These are phyloP conservation scores for Scleromitrula shiraiana DNA, from an alignment of 2,329 filamentous ascomycete species.

Conservation along the genomic window DNA sequence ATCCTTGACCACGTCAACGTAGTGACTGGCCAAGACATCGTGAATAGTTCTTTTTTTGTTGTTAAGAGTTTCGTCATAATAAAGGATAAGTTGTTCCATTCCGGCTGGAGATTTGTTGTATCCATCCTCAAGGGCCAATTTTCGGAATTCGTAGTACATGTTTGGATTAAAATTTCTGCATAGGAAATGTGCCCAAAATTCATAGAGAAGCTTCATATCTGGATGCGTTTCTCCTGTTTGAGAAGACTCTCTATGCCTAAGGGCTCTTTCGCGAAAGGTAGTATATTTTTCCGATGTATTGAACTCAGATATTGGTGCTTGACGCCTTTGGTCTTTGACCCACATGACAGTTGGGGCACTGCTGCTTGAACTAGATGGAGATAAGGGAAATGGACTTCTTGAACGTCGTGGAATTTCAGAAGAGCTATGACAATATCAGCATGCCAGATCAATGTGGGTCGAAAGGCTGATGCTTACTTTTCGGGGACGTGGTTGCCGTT, in stretches of 20 bases:
- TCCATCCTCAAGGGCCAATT: slow-evolving; percentile 57
- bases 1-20: slow-evolving; percentile 43
- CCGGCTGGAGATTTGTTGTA: slow-evolving; percentile 45
- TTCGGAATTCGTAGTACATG: slow-evolving; percentile 70
- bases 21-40: slow-evolving; percentile 45
- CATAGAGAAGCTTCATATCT: slow-evolving; percentile 60
- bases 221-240: slow-evolving; percentile 36
- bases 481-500: slow-evolving; percentile 33
- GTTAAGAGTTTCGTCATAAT: slow-evolving; percentile 51
- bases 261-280: slow-evolving; percentile 33
- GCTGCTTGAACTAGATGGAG: slow-evolving; percentile 13
- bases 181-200: slow-evolving; percentile 69
- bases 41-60: slow-evolving; percentile 41
- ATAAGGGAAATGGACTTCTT: slow-evolving; percentile 20
- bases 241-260: slow-evolving; percentile 32
- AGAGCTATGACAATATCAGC: slow-evolving; percentile 18
- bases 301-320: slow-evolving; percentile 28
- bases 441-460: not conserved
- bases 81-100: slow-evolving; percentile 54
- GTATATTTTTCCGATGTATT: slow-evolving; percentile 31
- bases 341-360: slow-evolving; percentile 32
- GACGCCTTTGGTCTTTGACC: slow-evolving; percentile 30
- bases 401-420: slow-evolving; percentile 21
- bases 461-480: slow-evolving; percentile 26
- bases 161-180: slow-evolving; percentile 63